A percentile compares a stretch with the other conserved stretches of the same genome.
These are phyloP conservation scores for Nemania sp. DNA, from an alignment of 2,329 filamentous ascomycete species.

Conservation along the genomic window DNA sequence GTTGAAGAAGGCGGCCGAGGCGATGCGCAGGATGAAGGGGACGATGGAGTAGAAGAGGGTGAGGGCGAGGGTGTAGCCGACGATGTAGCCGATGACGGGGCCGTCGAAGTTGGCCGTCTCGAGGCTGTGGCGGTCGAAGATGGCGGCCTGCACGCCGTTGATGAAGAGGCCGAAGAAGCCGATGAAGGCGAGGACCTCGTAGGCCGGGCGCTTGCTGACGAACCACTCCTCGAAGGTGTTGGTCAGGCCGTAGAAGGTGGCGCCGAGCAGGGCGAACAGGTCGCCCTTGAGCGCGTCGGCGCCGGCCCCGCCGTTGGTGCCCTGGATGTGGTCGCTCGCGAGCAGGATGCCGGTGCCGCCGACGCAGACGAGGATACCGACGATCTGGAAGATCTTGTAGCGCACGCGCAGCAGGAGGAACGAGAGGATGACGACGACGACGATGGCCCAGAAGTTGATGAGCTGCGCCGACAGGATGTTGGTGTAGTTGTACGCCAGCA, in stretches of 20 bases:
- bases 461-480: conserved; percentile 92
- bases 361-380: conserved; percentile 87
- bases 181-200: conserved; percentile 91
- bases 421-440: conserved; percentile 84
- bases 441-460: conserved; percentile 98
- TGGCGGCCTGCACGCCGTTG: conserved; percentile 87
- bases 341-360: conserved; percentile 88
- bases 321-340: conserved; percentile 83
- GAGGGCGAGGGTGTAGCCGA: conserved; percentile 87
- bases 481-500: conserved; percentile 90
- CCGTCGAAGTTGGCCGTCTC: conserved; percentile 65
- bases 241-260: conserved; percentile 86
- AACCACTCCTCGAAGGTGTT: conserved; percentile 96
- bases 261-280: conserved; percentile 85
- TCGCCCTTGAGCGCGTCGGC: conserved; percentile 86
- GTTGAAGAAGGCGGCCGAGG: conserved; percentile 93
- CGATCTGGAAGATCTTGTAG: conserved; percentile 84
- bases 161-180: conserved; percentile 87
- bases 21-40: conserved; percentile 86
- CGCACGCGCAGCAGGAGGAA: conserved; percentile 83
- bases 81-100: conserved; percentile 76
- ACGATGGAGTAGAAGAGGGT: conserved; percentile 85
- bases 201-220: conserved; percentile 82
- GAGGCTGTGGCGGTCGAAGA: conserved; percentile 85
- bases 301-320: conserved; percentile 69